A percentile compares a stretch with the other conserved stretches of the same genome.
phyloP scores from a whole-genome alignment of 306 rosid genomes.

The Casuarina glauca region DNA sequence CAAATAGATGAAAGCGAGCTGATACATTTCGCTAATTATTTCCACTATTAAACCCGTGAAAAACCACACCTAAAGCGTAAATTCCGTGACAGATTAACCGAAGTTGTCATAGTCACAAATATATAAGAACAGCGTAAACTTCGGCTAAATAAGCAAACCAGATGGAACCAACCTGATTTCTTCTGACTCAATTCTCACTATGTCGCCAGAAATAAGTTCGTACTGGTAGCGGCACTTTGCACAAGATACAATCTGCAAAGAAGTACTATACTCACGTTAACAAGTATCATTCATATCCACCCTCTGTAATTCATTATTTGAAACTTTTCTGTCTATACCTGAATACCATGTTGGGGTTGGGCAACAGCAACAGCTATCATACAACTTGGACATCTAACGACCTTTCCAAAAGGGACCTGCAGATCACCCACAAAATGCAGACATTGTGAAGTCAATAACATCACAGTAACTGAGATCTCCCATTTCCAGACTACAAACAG shows the following conservation, averaged over 20 bases:
- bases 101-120: background rate
- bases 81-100: background rate
- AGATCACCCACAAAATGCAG: slow-evolving; percentile 19
- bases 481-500: slow-evolving; percentile 18
- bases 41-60: background rate
- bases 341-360: slow-evolving; percentile 96
- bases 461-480: background rate
- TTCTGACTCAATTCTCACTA: slow-evolving; percentile 77
- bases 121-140: background rate
- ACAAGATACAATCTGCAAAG: slow-evolving; percentile 84
- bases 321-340: slow-evolving; percentile 43
- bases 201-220: slow-evolving; percentile 85
- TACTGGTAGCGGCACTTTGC: slow-evolving; percentile 91
- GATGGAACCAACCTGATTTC: slow-evolving; percentile 80
- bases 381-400: slow-evolving; percentile 91
- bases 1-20: background rate
- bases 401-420: slow-evolving; percentile 94
- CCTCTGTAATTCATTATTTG: background rate
- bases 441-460: slow-evolving; percentile 9
- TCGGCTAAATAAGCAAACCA: slow-evolving; percentile 5
- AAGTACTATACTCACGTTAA: slow-evolving; percentile 3
- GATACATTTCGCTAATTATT: background rate
- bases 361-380: slow-evolving; percentile 82
- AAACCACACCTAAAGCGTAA: background rate
- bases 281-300: background rate